Percentiles rank a stretch among this genome's conserved stretches.
phyloP scores from a whole-genome alignment of 768 basidiomycete species.

The Butyriboletus loyo region DNA sequence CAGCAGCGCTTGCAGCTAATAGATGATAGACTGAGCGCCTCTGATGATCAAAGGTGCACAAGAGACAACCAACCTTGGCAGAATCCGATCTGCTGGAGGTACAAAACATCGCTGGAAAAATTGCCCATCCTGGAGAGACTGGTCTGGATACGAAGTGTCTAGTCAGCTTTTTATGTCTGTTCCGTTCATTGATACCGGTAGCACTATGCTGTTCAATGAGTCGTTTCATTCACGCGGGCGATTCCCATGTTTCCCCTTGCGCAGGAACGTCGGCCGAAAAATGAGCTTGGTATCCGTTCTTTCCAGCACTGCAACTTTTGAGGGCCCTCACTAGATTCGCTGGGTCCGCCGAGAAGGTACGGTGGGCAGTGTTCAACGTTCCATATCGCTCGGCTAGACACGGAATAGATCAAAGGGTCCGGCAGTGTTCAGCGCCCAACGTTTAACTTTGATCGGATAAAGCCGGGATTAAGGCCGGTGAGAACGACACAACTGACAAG shows the following conservation, averaged over 20 bases:
- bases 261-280: background rate
- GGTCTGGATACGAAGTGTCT: background rate
- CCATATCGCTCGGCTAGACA: background rate
- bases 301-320: background rate
- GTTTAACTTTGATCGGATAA: background rate
- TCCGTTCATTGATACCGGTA: background rate
- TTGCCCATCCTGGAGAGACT: conserved; percentile 1
- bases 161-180: background rate
- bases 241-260: background rate
- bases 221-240: background rate
- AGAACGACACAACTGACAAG: background rate
- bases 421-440: background rate
- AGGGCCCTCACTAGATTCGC: background rate
- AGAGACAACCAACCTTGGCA: conserved; percentile 7
- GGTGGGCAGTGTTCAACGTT: background rate
- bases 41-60: background rate
- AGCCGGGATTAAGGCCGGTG: background rate
- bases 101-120: background rate
- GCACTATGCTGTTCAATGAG: background rate
- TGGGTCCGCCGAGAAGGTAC: background rate
- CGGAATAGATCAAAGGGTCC: background rate
- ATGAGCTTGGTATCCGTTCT: background rate
- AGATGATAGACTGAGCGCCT: background rate
- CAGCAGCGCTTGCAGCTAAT: conserved; percentile 10
- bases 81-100: conserved; percentile 2